Conservation (phyloP, 805 yeast genomes). For the Candida glaebosa region DNA sequence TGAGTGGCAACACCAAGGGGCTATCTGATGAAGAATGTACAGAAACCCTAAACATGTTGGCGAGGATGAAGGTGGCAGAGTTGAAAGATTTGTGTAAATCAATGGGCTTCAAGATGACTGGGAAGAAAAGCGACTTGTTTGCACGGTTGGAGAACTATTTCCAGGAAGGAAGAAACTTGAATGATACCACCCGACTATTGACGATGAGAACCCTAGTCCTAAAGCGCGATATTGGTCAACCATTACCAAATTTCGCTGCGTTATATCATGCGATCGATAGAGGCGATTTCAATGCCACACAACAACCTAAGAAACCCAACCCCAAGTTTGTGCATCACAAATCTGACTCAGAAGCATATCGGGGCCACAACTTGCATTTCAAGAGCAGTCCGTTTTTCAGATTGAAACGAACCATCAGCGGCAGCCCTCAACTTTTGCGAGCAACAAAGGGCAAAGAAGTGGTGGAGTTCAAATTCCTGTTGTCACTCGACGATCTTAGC, state of each 20-base stretch:
- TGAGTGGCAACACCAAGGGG: slow-evolving; percentile 3
- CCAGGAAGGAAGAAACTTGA: slow-evolving; percentile 35
- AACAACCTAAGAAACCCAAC: slow-evolving; percentile 3
- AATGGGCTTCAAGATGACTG: slow-evolving; percentile 47
- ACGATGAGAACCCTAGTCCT: slow-evolving; percentile 41
- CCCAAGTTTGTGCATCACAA: neutral
- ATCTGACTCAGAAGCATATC: slow-evolving; percentile 14
- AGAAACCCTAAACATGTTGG: slow-evolving; percentile 12
- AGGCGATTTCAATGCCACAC: slow-evolving; percentile 19
- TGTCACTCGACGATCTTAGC: slow-evolving; percentile 41
- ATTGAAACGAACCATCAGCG: slow-evolving; percentile 44
- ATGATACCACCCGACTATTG: slow-evolving; percentile 40
- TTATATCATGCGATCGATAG: slow-evolving; percentile 23
- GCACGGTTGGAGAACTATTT: slow-evolving; percentile 50
- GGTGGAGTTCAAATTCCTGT: slow-evolving; percentile 31
- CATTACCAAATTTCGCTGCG: slow-evolving; percentile 34
- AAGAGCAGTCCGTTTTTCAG: slow-evolving; percentile 55
- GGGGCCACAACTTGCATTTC: slow-evolving; percentile 46
- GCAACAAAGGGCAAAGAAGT: slow-evolving; percentile 45
- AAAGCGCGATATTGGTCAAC: slow-evolving; percentile 30
- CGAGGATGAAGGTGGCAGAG: slow-evolving; percentile 43
- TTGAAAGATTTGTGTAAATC: slow-evolving; percentile 52
- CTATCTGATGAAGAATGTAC: slow-evolving; percentile 14
- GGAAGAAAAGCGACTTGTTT: slow-evolving; percentile 59
- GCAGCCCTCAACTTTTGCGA: slow-evolving; percentile 45